Base-by-base conservation (phyloP, 306 rosid species). In the Rosa rugosa region DNA sequence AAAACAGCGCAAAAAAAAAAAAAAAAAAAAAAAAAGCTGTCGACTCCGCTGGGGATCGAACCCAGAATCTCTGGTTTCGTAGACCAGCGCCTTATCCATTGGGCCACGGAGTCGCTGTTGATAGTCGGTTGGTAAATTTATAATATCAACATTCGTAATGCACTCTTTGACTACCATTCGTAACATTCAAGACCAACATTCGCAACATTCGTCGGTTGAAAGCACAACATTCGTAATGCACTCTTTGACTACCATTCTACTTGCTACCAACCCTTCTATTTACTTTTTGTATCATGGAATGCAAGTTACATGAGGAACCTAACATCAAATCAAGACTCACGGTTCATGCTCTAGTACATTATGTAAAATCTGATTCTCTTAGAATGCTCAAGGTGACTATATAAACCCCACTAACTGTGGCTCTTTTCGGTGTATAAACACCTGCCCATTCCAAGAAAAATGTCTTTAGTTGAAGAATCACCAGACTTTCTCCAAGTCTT, bases 11-110 rank as follows among this genome's bases (percentile, higher is more conserved):
- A n/a, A n/a, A n/a, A n/a, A n/a, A 8, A 0, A 2, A n/a, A 56
- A 56, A 20, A 51, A 3, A 13, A 4, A 22, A 4, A 4, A n/a
- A 11, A 4, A 23, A 0, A 1, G 11, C 0, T 0, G 7, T 3
- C 90, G 90, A 84, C 90, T 89, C 90, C 73, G 81, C 86, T 87
- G 90, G 92, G 98, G 96, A 94, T 94, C 96, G 94, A 94, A 91
- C 97, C 96, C 96, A 88, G 97, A 94, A 85, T 90, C 94, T 92
- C 96, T 92, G 93, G 96, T 92, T 94, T 80, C 94, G 94, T 92
- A 94, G 98, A 92, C 94, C 97, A 94, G 96, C 98, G 91, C 93
- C 97, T 90, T 94, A 92, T 94, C 98, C 97, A 94, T 92, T 92
- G 91, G 94, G 90, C 90, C 91, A 86, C 79, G 81, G 87, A 86